Evolutionary conservation across 108 stramenopile genomes (phyloP).

Genomic region (Fistulifera pelliculosa): DNA sequence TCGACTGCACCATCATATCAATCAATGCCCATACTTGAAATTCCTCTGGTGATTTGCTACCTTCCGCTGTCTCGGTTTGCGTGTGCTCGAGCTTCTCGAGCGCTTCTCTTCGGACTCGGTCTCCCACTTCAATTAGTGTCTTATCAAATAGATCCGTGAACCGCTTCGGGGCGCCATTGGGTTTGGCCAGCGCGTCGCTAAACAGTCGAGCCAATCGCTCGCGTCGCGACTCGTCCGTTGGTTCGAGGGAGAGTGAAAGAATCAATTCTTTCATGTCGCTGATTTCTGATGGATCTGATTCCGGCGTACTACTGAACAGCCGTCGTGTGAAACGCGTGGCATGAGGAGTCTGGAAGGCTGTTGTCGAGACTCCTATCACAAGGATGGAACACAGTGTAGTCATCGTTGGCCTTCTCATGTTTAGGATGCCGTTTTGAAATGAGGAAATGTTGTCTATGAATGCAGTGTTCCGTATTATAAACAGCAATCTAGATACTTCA

Average conservation of each 20-base stretch:
- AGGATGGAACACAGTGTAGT: too few relatives aligned
- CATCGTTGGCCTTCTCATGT: too few relatives aligned
- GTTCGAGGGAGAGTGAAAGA: conserved; percentile 38
- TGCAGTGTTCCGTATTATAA: too few relatives aligned
- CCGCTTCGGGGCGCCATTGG: conserved; percentile 21
- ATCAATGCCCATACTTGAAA: conserved; percentile 72
- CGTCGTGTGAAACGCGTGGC: too few relatives aligned
- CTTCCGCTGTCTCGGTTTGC: background rate
- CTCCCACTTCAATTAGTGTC: conserved; percentile 37
- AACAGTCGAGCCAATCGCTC: conserved; percentile 28
- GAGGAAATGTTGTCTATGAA: too few relatives aligned
- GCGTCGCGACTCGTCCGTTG: conserved; percentile 49
- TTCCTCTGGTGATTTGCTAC: conserved; percentile 21
- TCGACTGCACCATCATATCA: conserved; percentile 82
- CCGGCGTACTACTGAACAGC: too few relatives aligned
- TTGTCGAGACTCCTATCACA: too few relatives aligned
- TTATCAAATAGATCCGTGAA: conserved; percentile 29
- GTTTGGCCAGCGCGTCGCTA: conserved; percentile 37
- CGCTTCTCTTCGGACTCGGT: conserved; percentile 48
- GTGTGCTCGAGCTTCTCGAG: conserved; percentile 13
- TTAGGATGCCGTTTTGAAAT: too few relatives aligned
- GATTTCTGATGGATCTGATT: conserved; percentile 19
- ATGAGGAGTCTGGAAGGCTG: too few relatives aligned
- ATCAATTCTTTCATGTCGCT: conserved; percentile 63
- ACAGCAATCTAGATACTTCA: too few relatives aligned